Percentiles rank a stretch among this genome's conserved stretches.
Conservation (phyloP, 2,329 filamentous ascomycete species). For the Penicillium sp. region DNA sequence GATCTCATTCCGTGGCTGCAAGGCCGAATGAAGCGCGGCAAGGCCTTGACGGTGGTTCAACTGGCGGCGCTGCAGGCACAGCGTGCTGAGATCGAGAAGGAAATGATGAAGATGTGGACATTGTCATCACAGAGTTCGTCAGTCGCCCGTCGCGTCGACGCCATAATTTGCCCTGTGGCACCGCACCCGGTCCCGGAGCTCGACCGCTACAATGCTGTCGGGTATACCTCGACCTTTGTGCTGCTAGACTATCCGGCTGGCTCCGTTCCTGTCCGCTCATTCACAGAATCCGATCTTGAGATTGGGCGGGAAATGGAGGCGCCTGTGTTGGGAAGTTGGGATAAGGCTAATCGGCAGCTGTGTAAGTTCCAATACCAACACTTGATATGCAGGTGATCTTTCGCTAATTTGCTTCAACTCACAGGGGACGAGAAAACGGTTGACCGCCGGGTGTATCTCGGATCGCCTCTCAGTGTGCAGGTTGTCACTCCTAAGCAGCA, state of each 20-base stretch:
- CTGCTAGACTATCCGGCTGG: constrained; percentile 64
- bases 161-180: constrained; percentile 63
- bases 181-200: constrained; percentile 63
- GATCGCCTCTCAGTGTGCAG: constrained; percentile 57
- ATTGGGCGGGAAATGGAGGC: constrained; percentile 47
- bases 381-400: not conserved
- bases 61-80: constrained; percentile 55
- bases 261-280: constrained; percentile 54
- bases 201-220: constrained; percentile 62
- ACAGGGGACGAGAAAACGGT: constrained; percentile 49
- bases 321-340: constrained; percentile 55
- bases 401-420: constrained; percentile 7
- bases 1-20: constrained; percentile 62
- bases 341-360: constrained; percentile 58
- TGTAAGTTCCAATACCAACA: constrained; percentile 44
- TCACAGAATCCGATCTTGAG: constrained; percentile 52
- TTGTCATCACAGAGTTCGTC: constrained; percentile 10
- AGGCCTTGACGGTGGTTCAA: constrained; percentile 49
- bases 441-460: constrained; percentile 55
- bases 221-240: constrained; percentile 63
- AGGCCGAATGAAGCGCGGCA: constrained; percentile 51
- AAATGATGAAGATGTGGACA: constrained; percentile 59
- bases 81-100: constrained; percentile 53
- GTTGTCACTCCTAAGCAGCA: constrained; percentile 56
- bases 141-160: constrained; percentile 50